Evolutionary conservation across 2,329 filamentous ascomycete genomes (phyloP).

Genomic region (Aspergillus viridinutans): DNA sequence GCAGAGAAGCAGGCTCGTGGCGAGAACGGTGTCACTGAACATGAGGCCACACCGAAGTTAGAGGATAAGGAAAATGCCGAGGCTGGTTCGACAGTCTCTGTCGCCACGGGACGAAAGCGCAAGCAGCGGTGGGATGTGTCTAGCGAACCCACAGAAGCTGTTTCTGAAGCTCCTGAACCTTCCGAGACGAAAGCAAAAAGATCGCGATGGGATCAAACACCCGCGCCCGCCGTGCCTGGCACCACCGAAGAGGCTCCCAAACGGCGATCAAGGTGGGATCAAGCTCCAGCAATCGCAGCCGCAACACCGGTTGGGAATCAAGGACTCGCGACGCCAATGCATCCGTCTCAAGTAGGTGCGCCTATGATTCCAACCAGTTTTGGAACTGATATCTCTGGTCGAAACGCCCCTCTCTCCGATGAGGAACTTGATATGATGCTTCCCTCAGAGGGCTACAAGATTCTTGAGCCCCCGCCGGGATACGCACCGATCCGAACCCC

Average conservation of each 20-base stretch:
- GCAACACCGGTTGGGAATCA: slow-evolving; percentile 70
- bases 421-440: slow-evolving; percentile 92
- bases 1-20: slow-evolving; percentile 65
- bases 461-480: slow-evolving; percentile 83
- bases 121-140: slow-evolving; percentile 94
- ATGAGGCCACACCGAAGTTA: slow-evolving; percentile 69
- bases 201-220: slow-evolving; percentile 84
- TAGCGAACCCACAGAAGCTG: slow-evolving; percentile 51
- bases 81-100: slow-evolving; percentile 62
- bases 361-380: slow-evolving; percentile 59
- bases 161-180: slow-evolving; percentile 45
- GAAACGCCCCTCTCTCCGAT: slow-evolving; percentile 80
- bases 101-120: slow-evolving; percentile 66
- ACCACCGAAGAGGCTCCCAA: slow-evolving; percentile 58
- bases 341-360: slow-evolving; percentile 59
- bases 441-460: slow-evolving; percentile 86
- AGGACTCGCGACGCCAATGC: slow-evolving; percentile 74
- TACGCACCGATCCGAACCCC: slow-evolving; percentile 80
- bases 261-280: slow-evolving; percentile 85
- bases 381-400: slow-evolving; percentile 73
- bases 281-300: slow-evolving; percentile 64
- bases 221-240: slow-evolving; percentile 48
- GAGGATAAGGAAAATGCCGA: slow-evolving; percentile 71
- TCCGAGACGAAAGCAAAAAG: slow-evolving; percentile 64
- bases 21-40: slow-evolving; percentile 58